Conservation (phyloP, 2,329 filamentous ascomycete genomes). For the Phialophora macrospora region DNA sequence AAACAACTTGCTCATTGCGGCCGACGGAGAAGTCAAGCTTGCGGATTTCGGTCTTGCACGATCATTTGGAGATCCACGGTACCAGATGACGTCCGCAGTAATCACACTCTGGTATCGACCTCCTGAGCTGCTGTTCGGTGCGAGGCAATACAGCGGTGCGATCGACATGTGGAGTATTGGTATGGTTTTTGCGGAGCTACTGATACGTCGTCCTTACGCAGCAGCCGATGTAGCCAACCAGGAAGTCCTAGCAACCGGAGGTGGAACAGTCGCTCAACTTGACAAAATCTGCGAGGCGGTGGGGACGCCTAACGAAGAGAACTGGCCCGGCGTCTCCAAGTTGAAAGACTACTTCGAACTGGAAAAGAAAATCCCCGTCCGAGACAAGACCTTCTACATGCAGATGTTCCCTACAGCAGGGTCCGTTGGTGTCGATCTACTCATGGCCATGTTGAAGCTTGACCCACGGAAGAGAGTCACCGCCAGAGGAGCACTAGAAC, state of each 20-base stretch:
- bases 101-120: constrained; percentile 98
- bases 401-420: constrained; percentile 80
- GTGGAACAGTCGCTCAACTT: constrained; percentile 72
- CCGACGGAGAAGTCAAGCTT: constrained; percentile 90
- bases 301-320: constrained; percentile 89
- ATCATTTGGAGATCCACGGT: constrained; percentile 84
- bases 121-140: constrained; percentile 89
- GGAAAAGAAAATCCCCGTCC: constrained; percentile 60
- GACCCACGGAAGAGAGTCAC: constrained; percentile 86
- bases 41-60: constrained; percentile 97
- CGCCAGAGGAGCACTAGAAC: constrained; percentile 75
- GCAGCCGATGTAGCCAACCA: constrained; percentile 75
- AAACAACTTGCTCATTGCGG: constrained; percentile 94
- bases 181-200: constrained; percentile 88
- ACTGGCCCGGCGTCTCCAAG: constrained; percentile 88
- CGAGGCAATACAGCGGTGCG: constrained; percentile 83
- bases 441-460: constrained; percentile 81
- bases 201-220: constrained; percentile 81
- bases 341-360: constrained; percentile 77
- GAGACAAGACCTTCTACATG: constrained; percentile 73
- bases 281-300: constrained; percentile 81
- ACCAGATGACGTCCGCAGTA: constrained; percentile 88
- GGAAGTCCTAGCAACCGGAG: constrained; percentile 31
- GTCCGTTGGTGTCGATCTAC: constrained; percentile 79
- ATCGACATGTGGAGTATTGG: constrained; percentile 96